These are phyloP conservation scores for Lycium barbarum DNA, from an alignment of 257 asterid species.

Conservation along the genomic window DNA sequence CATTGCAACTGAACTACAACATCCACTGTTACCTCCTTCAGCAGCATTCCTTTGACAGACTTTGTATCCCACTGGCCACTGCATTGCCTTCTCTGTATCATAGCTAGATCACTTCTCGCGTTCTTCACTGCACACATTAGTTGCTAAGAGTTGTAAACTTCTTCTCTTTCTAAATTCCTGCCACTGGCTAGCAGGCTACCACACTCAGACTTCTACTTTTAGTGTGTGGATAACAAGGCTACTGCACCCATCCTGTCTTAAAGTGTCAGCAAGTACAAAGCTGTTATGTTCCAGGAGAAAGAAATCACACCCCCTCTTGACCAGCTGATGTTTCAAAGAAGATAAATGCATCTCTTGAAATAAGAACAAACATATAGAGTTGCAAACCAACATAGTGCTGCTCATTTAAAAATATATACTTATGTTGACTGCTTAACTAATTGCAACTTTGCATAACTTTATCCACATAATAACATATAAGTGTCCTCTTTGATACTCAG, in stretches of 20 bases:
- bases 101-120: background rate
- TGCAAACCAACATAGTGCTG: background rate
- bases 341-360: background rate
- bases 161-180: background rate
- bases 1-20: background rate
- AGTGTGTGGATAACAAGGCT: background rate
- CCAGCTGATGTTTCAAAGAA: background rate
- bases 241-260: background rate
- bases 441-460: background rate
- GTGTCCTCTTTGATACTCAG: conserved; percentile 40
- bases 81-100: background rate
- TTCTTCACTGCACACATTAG: background rate
- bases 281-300: background rate
- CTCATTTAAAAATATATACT: background rate
- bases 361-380: background rate
- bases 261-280: background rate
- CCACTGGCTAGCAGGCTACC: background rate
- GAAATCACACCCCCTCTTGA: background rate
- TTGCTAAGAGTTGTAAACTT: background rate
- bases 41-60: background rate
- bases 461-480: background rate
- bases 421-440: background rate
- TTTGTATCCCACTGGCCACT: background rate
- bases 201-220: background rate
- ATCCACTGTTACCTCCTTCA: background rate